phyloP scores from a whole-genome alignment of 2,329 filamentous ascomycete genomes.

The Colletotrichum tropicale region DNA sequence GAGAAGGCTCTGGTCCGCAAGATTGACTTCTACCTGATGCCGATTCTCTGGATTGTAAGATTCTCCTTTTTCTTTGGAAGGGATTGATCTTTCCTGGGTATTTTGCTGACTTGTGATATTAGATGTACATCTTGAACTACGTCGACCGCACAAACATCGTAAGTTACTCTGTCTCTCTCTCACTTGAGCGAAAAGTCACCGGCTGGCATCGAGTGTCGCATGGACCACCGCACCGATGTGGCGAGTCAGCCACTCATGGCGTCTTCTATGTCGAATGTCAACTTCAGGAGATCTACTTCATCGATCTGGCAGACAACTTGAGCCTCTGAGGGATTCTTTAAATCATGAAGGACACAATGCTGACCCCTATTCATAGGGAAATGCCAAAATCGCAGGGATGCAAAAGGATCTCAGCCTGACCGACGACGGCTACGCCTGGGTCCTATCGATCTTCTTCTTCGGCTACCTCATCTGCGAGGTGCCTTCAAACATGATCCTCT shows the following conservation, averaged over 20 bases:
- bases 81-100: neutral
- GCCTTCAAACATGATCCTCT: slow-evolving; percentile 58
- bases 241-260: neutral
- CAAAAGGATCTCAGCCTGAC: slow-evolving; percentile 45
- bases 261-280: neutral
- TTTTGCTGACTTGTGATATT: neutral
- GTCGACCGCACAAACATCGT: slow-evolving; percentile 33
- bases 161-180: neutral
- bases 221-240: neutral
- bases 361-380: slow-evolving; percentile 34
- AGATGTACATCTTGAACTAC: slow-evolving; percentile 31
- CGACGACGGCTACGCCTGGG: slow-evolving; percentile 54
- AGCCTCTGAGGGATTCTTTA: neutral
- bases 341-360: neutral
- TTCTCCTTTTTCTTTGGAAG: neutral
- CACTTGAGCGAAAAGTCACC: neutral
- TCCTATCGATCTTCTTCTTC: slow-evolving; percentile 59
- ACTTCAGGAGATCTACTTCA: neutral
- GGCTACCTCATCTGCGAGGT: slow-evolving; percentile 58
- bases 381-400: slow-evolving; percentile 58
- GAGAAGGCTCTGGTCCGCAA: slow-evolving; percentile 25
- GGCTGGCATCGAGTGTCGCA: neutral
- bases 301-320: neutral
- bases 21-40: slow-evolving; percentile 19
- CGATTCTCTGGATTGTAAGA: neutral